Conservation (phyloP, 2,329 filamentous ascomycete species). For the Stagonosporopsis vannaccii region DNA sequence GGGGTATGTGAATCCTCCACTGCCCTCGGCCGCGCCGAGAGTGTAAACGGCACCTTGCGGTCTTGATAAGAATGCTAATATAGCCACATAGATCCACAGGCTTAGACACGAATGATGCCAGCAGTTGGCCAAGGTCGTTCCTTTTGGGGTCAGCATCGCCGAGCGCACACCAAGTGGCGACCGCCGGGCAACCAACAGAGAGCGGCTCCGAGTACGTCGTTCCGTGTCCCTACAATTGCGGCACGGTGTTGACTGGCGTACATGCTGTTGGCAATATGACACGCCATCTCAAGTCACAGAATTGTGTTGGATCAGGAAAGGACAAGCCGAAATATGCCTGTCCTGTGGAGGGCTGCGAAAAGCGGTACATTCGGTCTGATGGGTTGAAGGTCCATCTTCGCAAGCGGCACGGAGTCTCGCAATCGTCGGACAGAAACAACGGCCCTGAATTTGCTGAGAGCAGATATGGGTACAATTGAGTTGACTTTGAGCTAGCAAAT, state of each 20-base stretch:
- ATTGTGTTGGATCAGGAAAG: slow-evolving; percentile 27
- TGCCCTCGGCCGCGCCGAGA: background rate
- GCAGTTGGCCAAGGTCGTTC: background rate
- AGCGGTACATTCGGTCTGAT: slow-evolving; percentile 38
- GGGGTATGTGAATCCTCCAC: background rate
- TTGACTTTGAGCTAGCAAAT: background rate
- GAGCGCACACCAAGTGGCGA: background rate
- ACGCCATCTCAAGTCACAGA: slow-evolving; percentile 36
- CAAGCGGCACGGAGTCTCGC: slow-evolving; percentile 23
- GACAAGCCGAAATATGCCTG: slow-evolving; percentile 26
- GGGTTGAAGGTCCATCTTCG: slow-evolving; percentile 30
- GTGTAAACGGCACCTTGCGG: background rate
- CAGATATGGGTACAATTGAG: slow-evolving; percentile 2
- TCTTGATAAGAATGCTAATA: background rate
- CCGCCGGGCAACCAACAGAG: background rate
- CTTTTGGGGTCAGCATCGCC: background rate
- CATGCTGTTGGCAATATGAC: slow-evolving; percentile 41
- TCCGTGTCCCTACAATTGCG: slow-evolving; percentile 33
- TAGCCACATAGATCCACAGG: background rate
- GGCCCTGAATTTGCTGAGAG: slow-evolving; percentile 3
- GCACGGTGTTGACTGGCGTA: slow-evolving; percentile 29
- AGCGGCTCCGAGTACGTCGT: slow-evolving; percentile 14
- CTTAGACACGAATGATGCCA: background rate
- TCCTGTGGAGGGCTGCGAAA: slow-evolving; percentile 27
- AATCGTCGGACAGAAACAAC: slow-evolving; percentile 1